Evolutionary conservation across 345 rosid species (phyloP).

Genomic region (Jatropha curcas): DNA sequence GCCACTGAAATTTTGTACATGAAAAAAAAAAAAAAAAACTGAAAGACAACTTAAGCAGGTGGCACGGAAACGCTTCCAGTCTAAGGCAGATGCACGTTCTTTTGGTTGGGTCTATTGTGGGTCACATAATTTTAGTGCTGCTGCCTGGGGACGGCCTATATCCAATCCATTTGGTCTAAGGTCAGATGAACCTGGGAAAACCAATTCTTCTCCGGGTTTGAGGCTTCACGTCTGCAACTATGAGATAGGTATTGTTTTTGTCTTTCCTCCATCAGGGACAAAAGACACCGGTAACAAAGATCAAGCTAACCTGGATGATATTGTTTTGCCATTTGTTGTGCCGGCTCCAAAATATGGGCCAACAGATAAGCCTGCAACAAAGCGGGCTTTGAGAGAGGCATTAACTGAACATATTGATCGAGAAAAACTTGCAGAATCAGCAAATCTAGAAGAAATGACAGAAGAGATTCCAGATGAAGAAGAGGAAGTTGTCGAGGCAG

Average conservation of each 20-base stretch:
- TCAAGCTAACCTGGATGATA: slow-evolving; percentile 49
- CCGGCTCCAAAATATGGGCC: slow-evolving; percentile 77
- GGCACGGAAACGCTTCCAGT: slow-evolving; percentile 66
- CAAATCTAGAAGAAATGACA: slow-evolving; percentile 38
- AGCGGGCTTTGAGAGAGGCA: slow-evolving; percentile 69
- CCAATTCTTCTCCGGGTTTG: slow-evolving; percentile 21
- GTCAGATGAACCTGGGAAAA: slow-evolving; percentile 29
- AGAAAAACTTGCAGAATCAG: slow-evolving; percentile 37
- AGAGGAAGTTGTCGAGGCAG: slow-evolving; percentile 47
- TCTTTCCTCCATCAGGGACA: slow-evolving; percentile 63
- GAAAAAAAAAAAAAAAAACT: background rate
- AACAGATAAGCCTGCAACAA: slow-evolving; percentile 76
- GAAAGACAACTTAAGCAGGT: slow-evolving; percentile 49
- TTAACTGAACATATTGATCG: slow-evolving; percentile 40
- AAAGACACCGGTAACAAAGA: slow-evolving; percentile 22
- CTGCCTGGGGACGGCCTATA: slow-evolving; percentile 87
- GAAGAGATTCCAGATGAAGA: slow-evolving; percentile 60
- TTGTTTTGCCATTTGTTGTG: slow-evolving; percentile 65
- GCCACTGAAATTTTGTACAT: slow-evolving; percentile 5
- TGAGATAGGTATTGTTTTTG: slow-evolving; percentile 78
- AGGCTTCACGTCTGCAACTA: slow-evolving; percentile 81
- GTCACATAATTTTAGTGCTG: slow-evolving; percentile 89
- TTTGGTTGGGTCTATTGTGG: slow-evolving; percentile 92
- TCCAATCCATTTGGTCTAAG: slow-evolving; percentile 39
- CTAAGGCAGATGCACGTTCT: slow-evolving; percentile 46